phyloP scores from a whole-genome alignment of 2,329 filamentous ascomycete genomes.

The Pseudocercospora crystallina region DNA sequence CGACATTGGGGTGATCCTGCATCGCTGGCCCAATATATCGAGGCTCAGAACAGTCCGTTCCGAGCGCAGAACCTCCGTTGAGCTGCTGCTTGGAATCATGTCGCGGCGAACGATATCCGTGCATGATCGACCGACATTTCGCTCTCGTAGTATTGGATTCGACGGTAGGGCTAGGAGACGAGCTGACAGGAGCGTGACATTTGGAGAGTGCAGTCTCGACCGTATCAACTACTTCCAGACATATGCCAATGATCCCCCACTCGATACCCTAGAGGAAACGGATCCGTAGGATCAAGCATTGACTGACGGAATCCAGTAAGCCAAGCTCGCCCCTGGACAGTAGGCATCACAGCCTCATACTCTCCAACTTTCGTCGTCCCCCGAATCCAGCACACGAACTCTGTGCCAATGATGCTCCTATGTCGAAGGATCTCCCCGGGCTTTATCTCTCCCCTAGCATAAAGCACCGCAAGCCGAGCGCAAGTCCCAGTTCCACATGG shows the following conservation, averaged over 20 bases:
- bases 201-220: no score
- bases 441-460: conserved; percentile 42
- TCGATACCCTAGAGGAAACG: conserved; percentile 45
- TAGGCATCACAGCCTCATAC: conserved; percentile 43
- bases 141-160: no score
- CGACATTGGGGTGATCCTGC: no score
- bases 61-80: no score
- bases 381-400: conserved; percentile 43
- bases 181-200: no score
- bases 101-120: no score
- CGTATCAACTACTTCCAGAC: no score
- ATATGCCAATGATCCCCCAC: conserved; percentile 38
- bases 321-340: conserved; percentile 48
- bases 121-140: no score
- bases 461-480: conserved; percentile 46
- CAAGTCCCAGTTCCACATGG: conserved; percentile 50
- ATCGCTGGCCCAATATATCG: no score
- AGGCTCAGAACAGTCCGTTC: no score
- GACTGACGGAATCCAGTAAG: conserved; percentile 47
- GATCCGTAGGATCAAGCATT: conserved; percentile 45
- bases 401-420: conserved; percentile 45
- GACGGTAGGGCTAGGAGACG: neutral
- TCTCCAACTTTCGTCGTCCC: conserved; percentile 41
- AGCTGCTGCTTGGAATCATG: no score
- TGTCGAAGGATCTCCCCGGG: conserved; percentile 41